These are phyloP conservation scores for Rutstroemia sydowiana DNA, from an alignment of 2,329 filamentous ascomycete species.

Conservation along the genomic window DNA sequence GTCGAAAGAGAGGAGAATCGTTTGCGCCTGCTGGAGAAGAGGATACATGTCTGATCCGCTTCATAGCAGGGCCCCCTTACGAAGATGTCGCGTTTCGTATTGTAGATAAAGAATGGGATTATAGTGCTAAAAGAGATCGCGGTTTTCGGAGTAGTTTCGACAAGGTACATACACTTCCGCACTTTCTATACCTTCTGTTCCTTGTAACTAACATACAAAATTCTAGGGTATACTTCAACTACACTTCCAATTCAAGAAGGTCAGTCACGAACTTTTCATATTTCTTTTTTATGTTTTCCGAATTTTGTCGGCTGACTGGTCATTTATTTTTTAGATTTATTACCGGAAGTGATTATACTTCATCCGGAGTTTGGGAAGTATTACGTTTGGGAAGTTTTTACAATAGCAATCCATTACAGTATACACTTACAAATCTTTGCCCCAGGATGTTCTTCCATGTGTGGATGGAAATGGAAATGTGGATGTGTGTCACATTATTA, in stretches of 20 bases:
- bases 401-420: constrained; percentile 20
- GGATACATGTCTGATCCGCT: constrained; percentile 93
- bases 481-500: constrained; percentile 16
- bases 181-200: background rate
- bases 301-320: constrained; percentile 19
- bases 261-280: constrained; percentile 34
- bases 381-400: constrained; percentile 9
- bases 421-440: constrained; percentile 18
- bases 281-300: constrained; percentile 1
- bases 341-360: constrained; percentile 41
- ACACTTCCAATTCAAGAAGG: constrained; percentile 98
- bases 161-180: constrained; percentile 57
- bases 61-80: constrained; percentile 91
- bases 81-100: constrained; percentile 96
- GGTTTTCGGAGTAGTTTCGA: constrained; percentile 97
- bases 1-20: constrained; percentile 80
- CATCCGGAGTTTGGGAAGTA: constrained; percentile 4
- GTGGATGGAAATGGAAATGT: no score
- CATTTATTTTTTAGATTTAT: constrained; percentile 37
- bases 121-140: constrained; percentile 87
- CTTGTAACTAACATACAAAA: constrained; percentile 27
- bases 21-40: constrained; percentile 91
- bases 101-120: constrained; percentile 98
- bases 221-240: constrained; percentile 83
- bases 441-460: constrained; percentile 18